Evolutionary conservation across 805 yeast species (phyloP).

Genomic region (Wickerhamiella allomyrinae): DNA sequence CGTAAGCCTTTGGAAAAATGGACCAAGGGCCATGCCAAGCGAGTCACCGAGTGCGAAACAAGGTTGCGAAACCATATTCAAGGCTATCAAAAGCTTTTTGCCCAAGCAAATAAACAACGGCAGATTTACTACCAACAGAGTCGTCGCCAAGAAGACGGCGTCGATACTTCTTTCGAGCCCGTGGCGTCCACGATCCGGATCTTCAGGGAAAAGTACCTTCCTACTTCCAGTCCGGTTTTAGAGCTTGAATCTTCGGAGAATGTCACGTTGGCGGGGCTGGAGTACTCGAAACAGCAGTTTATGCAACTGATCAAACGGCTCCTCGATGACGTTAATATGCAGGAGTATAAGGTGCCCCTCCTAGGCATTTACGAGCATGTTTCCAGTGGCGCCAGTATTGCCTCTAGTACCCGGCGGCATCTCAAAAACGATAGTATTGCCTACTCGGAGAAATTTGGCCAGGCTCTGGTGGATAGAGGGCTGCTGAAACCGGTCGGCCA

Average conservation of each 20-base stretch:
- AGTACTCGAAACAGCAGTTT: conserved; percentile 26
- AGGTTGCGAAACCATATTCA: conserved; percentile 34
- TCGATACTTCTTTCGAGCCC: conserved; percentile 5
- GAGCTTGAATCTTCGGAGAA: neutral
- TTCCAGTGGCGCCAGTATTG: conserved; percentile 46
- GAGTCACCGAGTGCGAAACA: conserved; percentile 44
- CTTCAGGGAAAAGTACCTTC: conserved; percentile 4
- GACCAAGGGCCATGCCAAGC: conserved; percentile 51
- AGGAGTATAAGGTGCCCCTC: conserved; percentile 47
- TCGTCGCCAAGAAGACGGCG: conserved; percentile 44
- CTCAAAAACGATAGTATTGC: conserved; percentile 37
- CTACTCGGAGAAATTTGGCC: conserved; percentile 62
- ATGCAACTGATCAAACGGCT: conserved; percentile 31
- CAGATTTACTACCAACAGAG: conserved; percentile 57
- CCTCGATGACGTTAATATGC: conserved; percentile 35
- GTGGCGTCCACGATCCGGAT: conserved; percentile 7
- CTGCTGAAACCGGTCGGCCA: conserved; percentile 50
- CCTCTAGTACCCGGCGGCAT: conserved; percentile 42
- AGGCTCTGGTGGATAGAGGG: conserved; percentile 48
- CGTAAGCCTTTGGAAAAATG: conserved; percentile 55
- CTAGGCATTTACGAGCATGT: conserved; percentile 52
- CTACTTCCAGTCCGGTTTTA: neutral
- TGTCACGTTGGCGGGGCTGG: conserved; percentile 20
- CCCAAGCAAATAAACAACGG: conserved; percentile 37
- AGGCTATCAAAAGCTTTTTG: conserved; percentile 32